A percentile compares a stretch with the other conserved stretches of the same genome.
These are phyloP conservation scores for Trichomonascus vanleenenianus DNA, from an alignment of 805 yeast genomes.

Conservation along the genomic window DNA sequence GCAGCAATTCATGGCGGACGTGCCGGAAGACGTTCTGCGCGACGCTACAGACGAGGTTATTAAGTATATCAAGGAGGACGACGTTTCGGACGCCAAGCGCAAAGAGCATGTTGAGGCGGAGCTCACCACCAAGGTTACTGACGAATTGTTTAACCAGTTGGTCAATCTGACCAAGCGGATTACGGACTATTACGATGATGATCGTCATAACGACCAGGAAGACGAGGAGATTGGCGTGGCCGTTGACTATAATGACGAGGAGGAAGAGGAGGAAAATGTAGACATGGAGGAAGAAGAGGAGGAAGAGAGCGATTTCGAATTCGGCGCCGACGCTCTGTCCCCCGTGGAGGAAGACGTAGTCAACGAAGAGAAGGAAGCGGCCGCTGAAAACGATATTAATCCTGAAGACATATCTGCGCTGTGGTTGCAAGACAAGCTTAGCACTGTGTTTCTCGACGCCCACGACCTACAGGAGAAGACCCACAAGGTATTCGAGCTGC, in stretches of 20 bases:
- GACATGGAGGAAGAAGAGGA: conserved; percentile 21
- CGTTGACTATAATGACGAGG: conserved; percentile 34
- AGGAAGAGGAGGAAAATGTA: conserved; percentile 24
- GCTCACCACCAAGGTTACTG: conserved; percentile 35
- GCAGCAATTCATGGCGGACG: conserved; percentile 52
- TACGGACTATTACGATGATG: conserved; percentile 39
- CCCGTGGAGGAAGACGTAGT: conserved; percentile 1
- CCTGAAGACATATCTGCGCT: conserved; percentile 38
- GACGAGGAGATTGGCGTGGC: conserved; percentile 38
- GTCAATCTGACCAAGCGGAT: conserved; percentile 38
- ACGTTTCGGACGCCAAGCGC: conserved; percentile 35
- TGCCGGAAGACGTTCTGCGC: conserved; percentile 56
- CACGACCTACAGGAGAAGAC: conserved; percentile 35
- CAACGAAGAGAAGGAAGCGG: conserved; percentile 2
- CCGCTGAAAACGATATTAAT: conserved; percentile 19
- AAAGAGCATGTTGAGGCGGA: conserved; percentile 45
- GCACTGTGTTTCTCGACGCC: conserved; percentile 33
- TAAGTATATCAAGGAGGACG: conserved; percentile 45
- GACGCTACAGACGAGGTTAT: conserved; percentile 60
- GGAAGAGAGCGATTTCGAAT: conserved; percentile 10
- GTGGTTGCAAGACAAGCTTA: conserved; percentile 49
- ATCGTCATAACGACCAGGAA: conserved; percentile 12
- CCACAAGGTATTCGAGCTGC: conserved; percentile 31
- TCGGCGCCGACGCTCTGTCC: conserved; percentile 5
- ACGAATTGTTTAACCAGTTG: conserved; percentile 41